Evolutionary conservation across 495 filamentous ascomycete genomes (phyloP).

Genomic region (Recurvomyces mirabilis): DNA sequence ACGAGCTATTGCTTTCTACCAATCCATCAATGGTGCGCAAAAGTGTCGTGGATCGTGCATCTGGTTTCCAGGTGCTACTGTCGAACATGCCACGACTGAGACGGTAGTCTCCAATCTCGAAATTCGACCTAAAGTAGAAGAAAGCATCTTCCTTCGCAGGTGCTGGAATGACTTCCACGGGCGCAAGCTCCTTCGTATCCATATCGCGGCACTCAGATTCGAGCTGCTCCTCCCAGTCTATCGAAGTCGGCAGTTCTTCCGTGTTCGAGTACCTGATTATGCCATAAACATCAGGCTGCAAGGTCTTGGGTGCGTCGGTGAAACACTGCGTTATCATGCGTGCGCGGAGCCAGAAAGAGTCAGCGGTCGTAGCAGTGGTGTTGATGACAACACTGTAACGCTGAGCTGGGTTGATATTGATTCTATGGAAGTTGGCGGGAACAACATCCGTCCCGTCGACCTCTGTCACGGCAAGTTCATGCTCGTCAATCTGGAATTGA

Average conservation of each 20-base stretch:
- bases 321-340: slow-evolving; percentile 48
- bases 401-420: slow-evolving; percentile 29
- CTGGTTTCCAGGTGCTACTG: slow-evolving; percentile 41
- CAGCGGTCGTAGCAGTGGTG: slow-evolving; percentile 17
- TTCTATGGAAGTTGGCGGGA: slow-evolving; percentile 20
- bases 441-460: slow-evolving; percentile 20
- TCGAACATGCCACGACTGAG: slow-evolving; percentile 47
- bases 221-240: slow-evolving; percentile 31
- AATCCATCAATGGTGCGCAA: slow-evolving; percentile 39
- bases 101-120: slow-evolving; percentile 45
- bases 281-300: slow-evolving; percentile 24
- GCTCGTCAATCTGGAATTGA: slow-evolving; percentile 21
- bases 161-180: slow-evolving; percentile 31
- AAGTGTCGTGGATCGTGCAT: slow-evolving; percentile 32
- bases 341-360: slow-evolving; percentile 48
- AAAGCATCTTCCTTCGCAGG: slow-evolving; percentile 35
- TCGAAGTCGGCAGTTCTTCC: slow-evolving; percentile 16
- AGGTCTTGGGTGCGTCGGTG: slow-evolving; percentile 30
- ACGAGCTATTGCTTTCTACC: slow-evolving; percentile 19
- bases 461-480: slow-evolving; percentile 16
- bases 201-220: slow-evolving; percentile 38
- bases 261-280: slow-evolving; percentile 18
- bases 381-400: slow-evolving; percentile 30
- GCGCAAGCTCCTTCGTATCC: slow-evolving; percentile 31
- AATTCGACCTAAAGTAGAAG: slow-evolving; percentile 40